Evolutionary conservation across 768 basidiomycete genomes (phyloP), one percentile per base, ranked within the genome.

Genomic region (Rhodocollybia butyracea): DNA sequence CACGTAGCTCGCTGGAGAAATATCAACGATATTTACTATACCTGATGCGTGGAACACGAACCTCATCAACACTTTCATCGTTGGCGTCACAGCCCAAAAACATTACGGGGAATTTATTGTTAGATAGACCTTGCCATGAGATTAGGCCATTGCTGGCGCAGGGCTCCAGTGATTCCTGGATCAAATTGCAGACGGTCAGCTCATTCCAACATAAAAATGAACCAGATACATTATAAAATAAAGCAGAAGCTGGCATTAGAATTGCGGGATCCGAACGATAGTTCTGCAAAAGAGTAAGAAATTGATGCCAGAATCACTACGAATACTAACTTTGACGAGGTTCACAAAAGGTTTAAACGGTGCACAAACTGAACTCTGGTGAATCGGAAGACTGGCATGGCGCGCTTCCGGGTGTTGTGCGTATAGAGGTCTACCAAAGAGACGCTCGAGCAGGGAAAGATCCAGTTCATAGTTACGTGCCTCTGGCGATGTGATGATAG

Each of bases 141-240:
- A 79, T 63, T 17, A 54, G 63, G 21, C 79, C 78, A 63, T 77
- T 79, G 12, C 53, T 61, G 17, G 79, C 78, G 57, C 65, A 76
- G 1, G 79, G 78, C 52, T 75, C 70, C 55, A 81, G 57, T 2
- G 71, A 72, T 57, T 81, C n/a, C n/a, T n/a, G n/a, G n/a, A n/a
- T n/a, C n/a, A n/a, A n/a, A n/a, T n/a, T n/a, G n/a, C n/a, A n/a
- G n/a, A n/a, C n/a, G n/a, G n/a, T n/a, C n/a, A n/a, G n/a, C n/a
- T n/a, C n/a, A n/a, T n/a, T n/a, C n/a, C n/a, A n/a, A n/a, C n/a
- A n/a, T n/a, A n/a, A n/a, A n/a, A n/a, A n/a, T n/a, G n/a, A n/a
- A n/a, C n/a, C n/a, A n/a, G n/a, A n/a, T n/a, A n/a, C 79, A 46
- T 76, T 70, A 58, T 81, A 81, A 52, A 81, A 81, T n/a, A 81